Conservation (phyloP, 805 yeast species). For the Saccharomycopsis vini region DNA sequence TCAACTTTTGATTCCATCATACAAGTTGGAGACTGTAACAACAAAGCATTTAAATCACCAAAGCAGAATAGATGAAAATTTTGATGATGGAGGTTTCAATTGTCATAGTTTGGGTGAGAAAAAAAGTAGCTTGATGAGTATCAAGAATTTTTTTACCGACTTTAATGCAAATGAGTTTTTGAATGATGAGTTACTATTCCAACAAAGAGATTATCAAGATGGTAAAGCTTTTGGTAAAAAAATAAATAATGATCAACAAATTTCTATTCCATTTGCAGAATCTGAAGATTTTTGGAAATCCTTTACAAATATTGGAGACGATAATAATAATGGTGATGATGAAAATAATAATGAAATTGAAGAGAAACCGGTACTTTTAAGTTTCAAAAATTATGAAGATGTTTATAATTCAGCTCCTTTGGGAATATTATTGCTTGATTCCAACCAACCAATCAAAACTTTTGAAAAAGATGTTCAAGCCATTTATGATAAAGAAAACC, state of each 20-base stretch:
- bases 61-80: not conserved
- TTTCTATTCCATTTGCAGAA: slow-evolving; percentile 14
- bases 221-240: too few relatives aligned
- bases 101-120: slow-evolving; percentile 1
- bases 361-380: not conserved
- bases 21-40: not conserved
- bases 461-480: not conserved
- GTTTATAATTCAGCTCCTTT: slow-evolving; percentile 5
- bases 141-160: slow-evolving; percentile 13
- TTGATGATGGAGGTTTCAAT: not conserved
- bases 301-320: slow-evolving; percentile 4
- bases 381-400: not conserved
- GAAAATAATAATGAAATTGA: not conserved
- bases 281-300: slow-evolving; percentile 13
- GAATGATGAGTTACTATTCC: not conserved
- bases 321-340: not conserved
- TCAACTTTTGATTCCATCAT: slow-evolving; percentile 1
- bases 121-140: not conserved
- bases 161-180: slow-evolving; percentile 2
- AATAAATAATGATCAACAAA: not conserved
- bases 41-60: not conserved
- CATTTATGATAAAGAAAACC: slow-evolving; percentile 1
- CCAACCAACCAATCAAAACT: not conserved
- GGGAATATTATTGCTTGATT: slow-evolving; percentile 6
- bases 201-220: too few relatives aligned